phyloP scores from a whole-genome alignment of 306 rosid genomes.

The Vigna angularis region DNA sequence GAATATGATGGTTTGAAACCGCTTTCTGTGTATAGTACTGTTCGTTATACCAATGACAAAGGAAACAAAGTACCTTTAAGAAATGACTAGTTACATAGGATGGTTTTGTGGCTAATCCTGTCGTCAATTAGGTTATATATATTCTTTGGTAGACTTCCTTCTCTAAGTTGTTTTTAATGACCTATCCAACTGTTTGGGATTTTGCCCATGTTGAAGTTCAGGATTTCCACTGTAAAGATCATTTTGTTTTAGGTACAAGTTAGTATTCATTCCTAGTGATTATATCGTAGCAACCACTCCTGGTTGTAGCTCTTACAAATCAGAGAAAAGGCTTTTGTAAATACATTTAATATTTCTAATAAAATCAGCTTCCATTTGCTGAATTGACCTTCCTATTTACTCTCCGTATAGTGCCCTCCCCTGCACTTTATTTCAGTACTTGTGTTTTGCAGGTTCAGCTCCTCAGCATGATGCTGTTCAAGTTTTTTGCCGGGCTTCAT shows the following conservation, averaged over 20 bases:
- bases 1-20: conserved; percentile 93
- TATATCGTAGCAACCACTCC: conserved; percentile 71
- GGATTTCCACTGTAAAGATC: conserved; percentile 77
- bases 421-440: conserved; percentile 29
- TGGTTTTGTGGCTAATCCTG: conserved; percentile 60
- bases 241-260: conserved; percentile 77
- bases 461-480: conserved; percentile 38
- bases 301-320: conserved; percentile 75
- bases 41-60: conserved; percentile 81
- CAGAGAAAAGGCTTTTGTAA: conserved; percentile 79
- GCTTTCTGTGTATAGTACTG: conserved; percentile 81
- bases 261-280: conserved; percentile 70
- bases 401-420: background rate
- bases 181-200: conserved; percentile 69
- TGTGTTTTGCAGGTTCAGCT: conserved; percentile 40
- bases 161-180: conserved; percentile 69
- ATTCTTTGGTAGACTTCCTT: conserved; percentile 80
- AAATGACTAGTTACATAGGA: conserved; percentile 63
- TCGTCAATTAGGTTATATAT: conserved; percentile 80
- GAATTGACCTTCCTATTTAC: conserved; percentile 20
- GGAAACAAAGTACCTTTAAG: conserved; percentile 69
- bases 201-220: conserved; percentile 66
- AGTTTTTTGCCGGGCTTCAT: conserved; percentile 35
- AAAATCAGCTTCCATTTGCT: conserved; percentile 66
- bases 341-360: conserved; percentile 78